Evolutionary conservation across 2,329 filamentous ascomycete genomes (phyloP).

Genomic region (Hymenoscyphus infarciens): DNA sequence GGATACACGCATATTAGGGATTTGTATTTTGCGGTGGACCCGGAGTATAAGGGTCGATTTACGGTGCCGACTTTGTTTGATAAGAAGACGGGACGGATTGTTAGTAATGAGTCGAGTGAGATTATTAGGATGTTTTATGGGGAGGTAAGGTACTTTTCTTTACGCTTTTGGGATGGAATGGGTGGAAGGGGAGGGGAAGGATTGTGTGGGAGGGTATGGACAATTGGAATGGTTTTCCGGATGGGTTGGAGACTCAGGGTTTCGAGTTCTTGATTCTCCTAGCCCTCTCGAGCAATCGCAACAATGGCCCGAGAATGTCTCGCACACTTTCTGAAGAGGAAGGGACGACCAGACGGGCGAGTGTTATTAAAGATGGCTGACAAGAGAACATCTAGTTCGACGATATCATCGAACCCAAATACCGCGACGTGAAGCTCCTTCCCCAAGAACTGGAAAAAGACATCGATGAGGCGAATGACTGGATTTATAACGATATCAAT

Average conservation of each 20-base stretch:
- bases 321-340: background rate
- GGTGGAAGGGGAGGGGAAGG: no score
- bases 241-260: no score
- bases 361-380: background rate
- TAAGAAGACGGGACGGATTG: constrained; percentile 62
- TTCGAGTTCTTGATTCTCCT: no score
- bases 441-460: constrained; percentile 56
- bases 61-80: constrained; percentile 69
- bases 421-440: constrained; percentile 62
- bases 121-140: constrained; percentile 81
- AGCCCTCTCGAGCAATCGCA: no score
- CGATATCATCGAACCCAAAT: constrained; percentile 57
- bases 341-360: no score
- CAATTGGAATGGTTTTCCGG: no score
- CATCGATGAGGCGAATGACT: constrained; percentile 76
- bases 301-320: no score
- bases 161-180: no score
- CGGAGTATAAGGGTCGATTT: constrained; percentile 64
- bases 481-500: constrained; percentile 74
- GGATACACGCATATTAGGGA: constrained; percentile 64
- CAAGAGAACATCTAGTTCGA: constrained; percentile 63
- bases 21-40: constrained; percentile 63
- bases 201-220: no score
- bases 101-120: constrained; percentile 74
- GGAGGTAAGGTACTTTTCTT: constrained; percentile 55